phyloP scores from a whole-genome alignment of 1,284 basidiomycete genomes.

The Jaminaea rosea region DNA sequence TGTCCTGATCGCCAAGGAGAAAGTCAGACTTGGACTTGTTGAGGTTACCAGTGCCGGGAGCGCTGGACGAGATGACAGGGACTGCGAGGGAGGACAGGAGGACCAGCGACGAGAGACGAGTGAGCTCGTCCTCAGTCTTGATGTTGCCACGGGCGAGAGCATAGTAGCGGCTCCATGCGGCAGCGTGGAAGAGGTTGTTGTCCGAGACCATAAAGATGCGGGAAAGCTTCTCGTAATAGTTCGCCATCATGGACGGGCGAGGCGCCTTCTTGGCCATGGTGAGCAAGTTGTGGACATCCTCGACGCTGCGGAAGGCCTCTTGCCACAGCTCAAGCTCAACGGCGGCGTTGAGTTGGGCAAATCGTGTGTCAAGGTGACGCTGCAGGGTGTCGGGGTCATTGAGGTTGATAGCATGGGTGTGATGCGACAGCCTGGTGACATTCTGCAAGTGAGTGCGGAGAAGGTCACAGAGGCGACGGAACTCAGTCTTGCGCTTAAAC shows the following conservation, averaged over 20 bases:
- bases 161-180: constrained; percentile 81
- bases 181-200: constrained; percentile 90
- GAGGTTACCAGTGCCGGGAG: constrained; percentile 55
- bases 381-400: constrained; percentile 91
- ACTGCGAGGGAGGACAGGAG: constrained; percentile 88
- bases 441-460: constrained; percentile 89
- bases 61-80: constrained; percentile 63
- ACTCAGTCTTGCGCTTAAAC: constrained; percentile 91
- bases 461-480: constrained; percentile 92
- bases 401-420: constrained; percentile 94
- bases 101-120: constrained; percentile 79
- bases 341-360: constrained; percentile 93
- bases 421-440: constrained; percentile 89
- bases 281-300: constrained; percentile 94
- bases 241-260: constrained; percentile 92
- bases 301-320: constrained; percentile 95
- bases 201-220: constrained; percentile 79
- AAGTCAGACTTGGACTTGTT: constrained; percentile 49
- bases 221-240: constrained; percentile 96
- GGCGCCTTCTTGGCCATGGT: constrained; percentile 81
- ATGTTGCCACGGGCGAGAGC: constrained; percentile 34
- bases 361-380: constrained; percentile 94
- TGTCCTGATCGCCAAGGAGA: constrained; percentile 56
- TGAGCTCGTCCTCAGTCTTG: constrained; percentile 62
- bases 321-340: constrained; percentile 99